Evolutionary conservation across 2,329 filamentous ascomycete species (phyloP).

Genomic region (Exophiala xenobiotica): DNA sequence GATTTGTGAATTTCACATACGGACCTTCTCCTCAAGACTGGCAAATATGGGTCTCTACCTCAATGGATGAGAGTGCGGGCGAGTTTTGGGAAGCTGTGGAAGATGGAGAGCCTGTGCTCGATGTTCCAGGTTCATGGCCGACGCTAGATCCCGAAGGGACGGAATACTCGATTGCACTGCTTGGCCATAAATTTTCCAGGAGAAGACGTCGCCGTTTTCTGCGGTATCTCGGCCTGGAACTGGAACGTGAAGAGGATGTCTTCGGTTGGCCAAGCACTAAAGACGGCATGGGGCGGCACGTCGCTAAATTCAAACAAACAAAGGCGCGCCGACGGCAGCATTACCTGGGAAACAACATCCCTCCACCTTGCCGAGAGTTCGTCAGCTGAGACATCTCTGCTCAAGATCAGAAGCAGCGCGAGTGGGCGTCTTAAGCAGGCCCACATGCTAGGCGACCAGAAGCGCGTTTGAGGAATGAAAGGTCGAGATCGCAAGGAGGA

Average conservation of each 20-base stretch:
- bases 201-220: neutral
- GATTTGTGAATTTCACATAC: slow-evolving; percentile 4
- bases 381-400: too few relatives aligned
- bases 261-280: neutral
- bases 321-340: neutral
- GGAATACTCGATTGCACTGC: neutral
- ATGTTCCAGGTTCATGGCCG: slow-evolving; percentile 10
- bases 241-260: neutral
- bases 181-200: neutral
- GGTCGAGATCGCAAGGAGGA: too few relatives aligned
- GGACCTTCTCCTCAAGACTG: slow-evolving; percentile 9
- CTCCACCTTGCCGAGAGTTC: neutral
- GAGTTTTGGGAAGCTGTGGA: slow-evolving; percentile 8
- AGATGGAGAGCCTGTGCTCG: neutral
- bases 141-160: neutral
- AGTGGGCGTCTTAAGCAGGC: too few relatives aligned
- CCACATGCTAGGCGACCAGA: too few relatives aligned
- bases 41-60: slow-evolving; percentile 11
- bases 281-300: neutral
- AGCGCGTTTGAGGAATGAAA: too few relatives aligned
- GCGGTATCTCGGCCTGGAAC: neutral
- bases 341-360: slow-evolving; percentile 1
- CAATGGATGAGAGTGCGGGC: slow-evolving; percentile 4
- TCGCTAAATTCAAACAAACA: neutral
- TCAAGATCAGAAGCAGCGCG: too few relatives aligned